Evolutionary conservation across 495 filamentous ascomycete species (phyloP).

Genomic region (Penicillium bovifimosum): DNA sequence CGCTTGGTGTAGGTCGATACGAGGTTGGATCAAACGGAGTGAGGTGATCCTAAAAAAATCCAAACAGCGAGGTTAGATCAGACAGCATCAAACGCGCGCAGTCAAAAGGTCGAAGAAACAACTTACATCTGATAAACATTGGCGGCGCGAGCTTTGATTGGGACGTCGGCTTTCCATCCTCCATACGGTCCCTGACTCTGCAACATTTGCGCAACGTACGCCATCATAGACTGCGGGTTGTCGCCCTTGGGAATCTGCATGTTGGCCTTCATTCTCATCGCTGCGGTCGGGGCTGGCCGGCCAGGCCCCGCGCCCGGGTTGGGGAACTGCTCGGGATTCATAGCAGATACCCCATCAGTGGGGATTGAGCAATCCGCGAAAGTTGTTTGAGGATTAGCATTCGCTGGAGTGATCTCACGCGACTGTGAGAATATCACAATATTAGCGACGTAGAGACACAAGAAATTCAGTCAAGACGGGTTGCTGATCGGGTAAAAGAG

Average conservation of each 20-base stretch:
- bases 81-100: constrained; percentile 4
- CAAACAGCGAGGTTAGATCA: background rate
- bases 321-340: constrained; percentile 47
- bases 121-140: constrained; percentile 48
- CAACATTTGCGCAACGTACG: constrained; percentile 34
- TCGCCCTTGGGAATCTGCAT: constrained; percentile 35
- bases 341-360: constrained; percentile 43
- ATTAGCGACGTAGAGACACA: constrained; percentile 6
- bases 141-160: constrained; percentile 32
- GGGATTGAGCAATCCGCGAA: constrained; percentile 39
- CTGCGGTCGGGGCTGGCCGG: constrained; percentile 11
- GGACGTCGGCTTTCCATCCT: constrained; percentile 45
- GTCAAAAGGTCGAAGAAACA: background rate
- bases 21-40: constrained; percentile 46
- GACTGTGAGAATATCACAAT: constrained; percentile 2
- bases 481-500: constrained; percentile 11
- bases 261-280: constrained; percentile 27
- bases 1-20: constrained; percentile 34
- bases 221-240: constrained; percentile 31
- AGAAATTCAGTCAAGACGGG: constrained; percentile 2
- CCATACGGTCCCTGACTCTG: constrained; percentile 34
- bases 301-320: constrained; percentile 41
- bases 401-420: constrained; percentile 20
- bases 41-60: constrained; percentile 37
- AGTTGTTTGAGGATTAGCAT: constrained; percentile 37